These are phyloP conservation scores for Turritis glabra DNA, from an alignment of 345 rosid genomes.

Conservation along the genomic window DNA sequence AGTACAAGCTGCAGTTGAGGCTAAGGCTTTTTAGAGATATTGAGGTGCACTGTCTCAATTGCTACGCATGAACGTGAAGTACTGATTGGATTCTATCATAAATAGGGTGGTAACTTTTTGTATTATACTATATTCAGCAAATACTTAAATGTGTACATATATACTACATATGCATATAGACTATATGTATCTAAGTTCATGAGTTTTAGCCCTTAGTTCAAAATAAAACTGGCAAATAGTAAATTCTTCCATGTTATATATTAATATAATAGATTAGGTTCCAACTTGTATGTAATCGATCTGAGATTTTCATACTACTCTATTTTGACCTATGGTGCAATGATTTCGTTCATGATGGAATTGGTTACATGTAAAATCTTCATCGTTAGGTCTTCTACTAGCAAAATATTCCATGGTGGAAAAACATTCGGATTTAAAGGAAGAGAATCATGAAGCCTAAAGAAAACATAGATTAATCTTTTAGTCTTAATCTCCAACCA, in stretches of 20 bases:
- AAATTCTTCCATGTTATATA: neutral
- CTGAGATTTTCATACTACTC: neutral
- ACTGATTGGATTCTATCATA: neutral
- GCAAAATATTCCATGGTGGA: neutral
- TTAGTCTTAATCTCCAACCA: too few relatives aligned
- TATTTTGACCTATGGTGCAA: neutral
- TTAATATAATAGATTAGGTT: neutral
- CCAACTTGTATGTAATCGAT: neutral
- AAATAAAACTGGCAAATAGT: too few relatives aligned
- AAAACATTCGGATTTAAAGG: neutral
- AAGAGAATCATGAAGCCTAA: neutral
- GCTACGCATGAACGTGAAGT: conserved; percentile 11
- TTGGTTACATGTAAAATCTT: neutral
- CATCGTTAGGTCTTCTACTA: neutral
- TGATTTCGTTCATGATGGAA: neutral
- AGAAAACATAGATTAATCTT: neutral
- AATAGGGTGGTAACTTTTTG: neutral
- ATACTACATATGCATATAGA: too few relatives aligned
- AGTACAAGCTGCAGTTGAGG: neutral
- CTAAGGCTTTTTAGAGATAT: neutral
- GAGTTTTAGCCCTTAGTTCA: too few relatives aligned
- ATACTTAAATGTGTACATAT: too few relatives aligned
- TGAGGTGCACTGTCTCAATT: conserved; percentile 6
- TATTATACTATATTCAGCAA: neutral
- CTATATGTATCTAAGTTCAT: too few relatives aligned